Evolutionary conservation across 192 early-diverging fungal genomes (phyloP).

Genomic region (Funneliformis geosporum): DNA sequence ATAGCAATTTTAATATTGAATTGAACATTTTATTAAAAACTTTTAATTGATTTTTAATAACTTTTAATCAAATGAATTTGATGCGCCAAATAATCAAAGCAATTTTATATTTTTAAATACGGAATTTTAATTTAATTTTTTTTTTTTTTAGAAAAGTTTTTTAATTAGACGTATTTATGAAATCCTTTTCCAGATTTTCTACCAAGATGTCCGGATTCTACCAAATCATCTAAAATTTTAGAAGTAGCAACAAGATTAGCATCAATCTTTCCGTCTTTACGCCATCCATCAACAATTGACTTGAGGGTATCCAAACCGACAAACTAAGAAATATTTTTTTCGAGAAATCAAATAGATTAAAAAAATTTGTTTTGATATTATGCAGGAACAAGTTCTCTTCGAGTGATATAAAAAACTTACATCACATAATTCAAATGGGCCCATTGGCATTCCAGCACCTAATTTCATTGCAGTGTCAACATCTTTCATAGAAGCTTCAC

Average conservation of each 20-base stretch:
- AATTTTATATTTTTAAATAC: too few species aligned
- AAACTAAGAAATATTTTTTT: slow-evolving; percentile 61
- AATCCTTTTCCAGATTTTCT: slow-evolving; percentile 88
- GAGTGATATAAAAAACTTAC: slow-evolving; percentile 49
- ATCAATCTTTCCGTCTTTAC: slow-evolving; percentile 78
- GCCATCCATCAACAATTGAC: slow-evolving; percentile 95
- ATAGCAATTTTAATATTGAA: too few species aligned
- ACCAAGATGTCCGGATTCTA: slow-evolving; percentile 73
- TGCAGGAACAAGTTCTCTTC: not conserved
- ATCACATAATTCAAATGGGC: slow-evolving; percentile 82
- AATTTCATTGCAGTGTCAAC: slow-evolving; percentile 97
- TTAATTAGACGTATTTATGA: slow-evolving; percentile 61
- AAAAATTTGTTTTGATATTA: slow-evolving; percentile 12
- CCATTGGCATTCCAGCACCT: slow-evolving; percentile 96
- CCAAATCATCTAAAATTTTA: slow-evolving; percentile 70
- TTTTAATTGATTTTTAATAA: too few species aligned
- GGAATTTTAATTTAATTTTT: too few species aligned
- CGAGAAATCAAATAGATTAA: slow-evolving; percentile 20
- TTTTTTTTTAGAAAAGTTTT: too few species aligned
- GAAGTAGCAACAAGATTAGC: slow-evolving; percentile 74
- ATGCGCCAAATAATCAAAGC: too few species aligned
- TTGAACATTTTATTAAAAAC: too few species aligned
- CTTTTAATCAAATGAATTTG: too few species aligned
- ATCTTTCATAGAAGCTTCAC: slow-evolving; percentile 80
- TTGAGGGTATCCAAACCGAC: slow-evolving; percentile 96